Evolutionary conservation across 2,329 filamentous ascomycete species (phyloP).

Genomic region (Akanthomyces lecanii): DNA sequence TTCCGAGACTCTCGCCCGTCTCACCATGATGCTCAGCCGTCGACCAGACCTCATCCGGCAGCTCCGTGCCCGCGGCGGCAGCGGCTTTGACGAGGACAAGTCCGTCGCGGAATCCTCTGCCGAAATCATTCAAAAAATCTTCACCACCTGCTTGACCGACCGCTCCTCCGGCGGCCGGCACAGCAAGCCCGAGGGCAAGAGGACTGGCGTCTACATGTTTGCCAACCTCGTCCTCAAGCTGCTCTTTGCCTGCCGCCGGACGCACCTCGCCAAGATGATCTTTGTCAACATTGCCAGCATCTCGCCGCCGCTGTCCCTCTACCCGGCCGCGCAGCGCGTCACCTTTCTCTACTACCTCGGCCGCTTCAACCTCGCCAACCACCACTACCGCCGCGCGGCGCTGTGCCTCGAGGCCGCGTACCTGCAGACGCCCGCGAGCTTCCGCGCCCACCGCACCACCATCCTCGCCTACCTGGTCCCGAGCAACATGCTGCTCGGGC

Average conservation of each 20-base stretch:
- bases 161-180: conserved; percentile 47
- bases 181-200: conserved; percentile 67
- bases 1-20: conserved; percentile 71
- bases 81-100: conserved; percentile 60
- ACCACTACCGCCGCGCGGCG: conserved; percentile 74
- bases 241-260: conserved; percentile 82
- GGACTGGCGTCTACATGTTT: conserved; percentile 83
- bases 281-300: conserved; percentile 83
- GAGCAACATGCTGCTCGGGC: conserved; percentile 77
- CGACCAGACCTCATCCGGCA: conserved; percentile 71
- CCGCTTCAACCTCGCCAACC: conserved; percentile 81
- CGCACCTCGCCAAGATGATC: conserved; percentile 78
- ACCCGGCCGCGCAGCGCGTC: conserved; percentile 80
- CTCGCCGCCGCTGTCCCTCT: conserved; percentile 74
- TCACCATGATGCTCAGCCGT: conserved; percentile 80
- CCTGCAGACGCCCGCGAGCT: conserved; percentile 56
- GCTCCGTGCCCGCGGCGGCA: conserved; percentile 54
- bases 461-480: conserved; percentile 83
- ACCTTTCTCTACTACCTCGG: conserved; percentile 95
- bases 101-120: conserved; percentile 82
- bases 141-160: conserved; percentile 84
- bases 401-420: conserved; percentile 76
- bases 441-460: conserved; percentile 68
- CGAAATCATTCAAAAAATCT: conserved; percentile 84
- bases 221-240: conserved; percentile 88